phyloP scores from a whole-genome alignment of 2,329 filamentous ascomycete species.

The Penicillium hordei region DNA sequence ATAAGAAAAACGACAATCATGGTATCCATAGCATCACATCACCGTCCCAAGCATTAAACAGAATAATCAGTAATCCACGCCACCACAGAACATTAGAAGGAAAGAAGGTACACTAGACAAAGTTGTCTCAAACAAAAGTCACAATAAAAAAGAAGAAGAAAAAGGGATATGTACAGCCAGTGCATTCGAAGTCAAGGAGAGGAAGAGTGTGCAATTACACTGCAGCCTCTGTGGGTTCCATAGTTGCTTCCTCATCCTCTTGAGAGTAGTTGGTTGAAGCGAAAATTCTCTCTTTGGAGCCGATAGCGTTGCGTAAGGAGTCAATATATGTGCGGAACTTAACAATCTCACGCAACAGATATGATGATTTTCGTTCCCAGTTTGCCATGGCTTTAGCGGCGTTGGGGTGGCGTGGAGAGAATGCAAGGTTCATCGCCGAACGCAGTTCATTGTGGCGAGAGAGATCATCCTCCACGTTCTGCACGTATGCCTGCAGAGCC shows the following conservation, averaged over 20 bases:
- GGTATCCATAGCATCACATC: conserved; percentile 32
- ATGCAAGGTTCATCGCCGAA: conserved; percentile 82
- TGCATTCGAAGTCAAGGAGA: background rate
- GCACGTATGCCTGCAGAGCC: conserved; percentile 74
- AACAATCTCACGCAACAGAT: conserved; percentile 88
- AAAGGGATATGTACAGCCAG: conserved; percentile 15
- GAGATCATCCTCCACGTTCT: conserved; percentile 80
- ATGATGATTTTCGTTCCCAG: conserved; percentile 94
- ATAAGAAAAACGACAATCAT: conserved; percentile 17
- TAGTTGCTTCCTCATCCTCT: background rate
- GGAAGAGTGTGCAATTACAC: conserved; percentile 1
- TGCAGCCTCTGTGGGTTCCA: background rate
- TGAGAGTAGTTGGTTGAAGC: conserved; percentile 21
- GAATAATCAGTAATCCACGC: conserved; percentile 9
- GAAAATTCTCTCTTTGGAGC: conserved; percentile 70
- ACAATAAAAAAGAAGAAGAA: background rate
- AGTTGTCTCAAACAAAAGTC: background rate
- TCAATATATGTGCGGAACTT: conserved; percentile 97
- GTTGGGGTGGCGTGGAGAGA: conserved; percentile 80
- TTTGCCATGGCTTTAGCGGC: conserved; percentile 84
- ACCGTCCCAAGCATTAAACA: conserved; percentile 25
- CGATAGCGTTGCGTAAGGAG: conserved; percentile 69
- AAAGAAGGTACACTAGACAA: conserved; percentile 12
- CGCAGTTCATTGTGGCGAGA: conserved; percentile 85
- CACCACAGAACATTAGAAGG: conserved; percentile 7